Evolutionary conservation across 2,329 filamentous ascomycete species (phyloP).

Genomic region (Cercospora sp.): DNA sequence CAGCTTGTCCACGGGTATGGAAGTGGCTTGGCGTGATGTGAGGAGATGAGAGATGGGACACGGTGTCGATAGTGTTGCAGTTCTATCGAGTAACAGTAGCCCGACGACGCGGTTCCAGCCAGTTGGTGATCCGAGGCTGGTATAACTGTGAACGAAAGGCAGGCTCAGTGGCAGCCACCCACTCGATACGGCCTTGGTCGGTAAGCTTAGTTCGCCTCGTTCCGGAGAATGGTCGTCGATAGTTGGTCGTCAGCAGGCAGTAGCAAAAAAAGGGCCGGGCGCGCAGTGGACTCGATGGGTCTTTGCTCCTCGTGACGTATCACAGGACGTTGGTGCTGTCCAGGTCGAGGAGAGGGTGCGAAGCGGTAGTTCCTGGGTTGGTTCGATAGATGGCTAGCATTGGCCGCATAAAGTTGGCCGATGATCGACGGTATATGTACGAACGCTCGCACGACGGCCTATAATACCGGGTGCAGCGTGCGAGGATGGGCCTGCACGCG

Average conservation of each 20-base stretch:
- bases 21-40: not conserved
- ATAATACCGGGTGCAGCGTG: conserved; percentile 25
- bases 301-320: conserved; percentile 24
- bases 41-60: not conserved
- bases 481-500: conserved; percentile 28
- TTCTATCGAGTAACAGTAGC: not conserved
- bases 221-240: conserved; percentile 15
- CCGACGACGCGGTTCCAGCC: not conserved
- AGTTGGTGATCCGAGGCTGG: not conserved
- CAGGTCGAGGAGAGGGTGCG: conserved; percentile 10
- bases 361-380: conserved; percentile 16
- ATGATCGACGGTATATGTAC: conserved; percentile 27
- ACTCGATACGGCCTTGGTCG: conserved; percentile 20
- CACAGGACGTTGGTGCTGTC: conserved; percentile 14
- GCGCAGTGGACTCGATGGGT: conserved; percentile 20
- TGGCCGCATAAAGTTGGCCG: conserved; percentile 28
- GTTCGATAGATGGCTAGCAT: conserved; percentile 17
- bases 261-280: conserved; percentile 10
- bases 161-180: conserved; percentile 7
- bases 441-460: conserved; percentile 24
- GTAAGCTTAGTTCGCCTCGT: conserved; percentile 15
- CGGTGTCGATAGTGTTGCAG: not conserved
- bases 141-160: conserved; percentile 3
- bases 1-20: conserved; percentile 42
- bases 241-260: conserved; percentile 13